Conservation (phyloP, 1,284 basidiomycete species). For the Trichosporon sp. region DNA sequence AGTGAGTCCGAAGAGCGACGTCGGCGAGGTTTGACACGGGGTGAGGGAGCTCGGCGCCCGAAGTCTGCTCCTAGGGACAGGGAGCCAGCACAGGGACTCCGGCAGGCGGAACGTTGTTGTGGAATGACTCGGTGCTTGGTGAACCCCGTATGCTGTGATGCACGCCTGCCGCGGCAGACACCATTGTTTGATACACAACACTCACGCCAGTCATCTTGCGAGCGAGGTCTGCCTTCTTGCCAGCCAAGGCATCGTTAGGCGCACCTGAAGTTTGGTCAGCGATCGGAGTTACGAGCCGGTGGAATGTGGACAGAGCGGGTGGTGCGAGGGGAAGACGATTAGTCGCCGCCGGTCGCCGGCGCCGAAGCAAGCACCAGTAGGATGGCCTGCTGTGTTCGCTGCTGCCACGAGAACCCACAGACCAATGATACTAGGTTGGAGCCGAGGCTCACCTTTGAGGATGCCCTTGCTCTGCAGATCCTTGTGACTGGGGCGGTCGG, state of each 20-base stretch:
- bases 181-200: not conserved
- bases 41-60: not conserved
- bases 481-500: conserved; percentile 58
- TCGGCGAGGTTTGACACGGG: not conserved
- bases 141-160: not conserved
- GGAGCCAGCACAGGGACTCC: not conserved
- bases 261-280: not conserved
- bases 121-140: not conserved
- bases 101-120: not conserved
- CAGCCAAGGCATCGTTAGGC: conserved; percentile 63
- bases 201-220: conserved; percentile 50
- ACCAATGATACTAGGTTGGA: not conserved
- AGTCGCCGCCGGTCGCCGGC: not conserved
- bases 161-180: not conserved
- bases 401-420: not conserved
- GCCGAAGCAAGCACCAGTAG: not conserved
- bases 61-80: not conserved
- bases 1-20: not conserved
- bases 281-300: not conserved
- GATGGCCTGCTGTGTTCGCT: not conserved
- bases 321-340: not conserved
- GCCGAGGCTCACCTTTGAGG: conserved; percentile 59
- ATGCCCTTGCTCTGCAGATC: conserved; percentile 70
- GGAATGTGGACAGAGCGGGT: not conserved
- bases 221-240: conserved; percentile 62